A percentile compares a stretch with the other conserved stretches of the same genome.
Conservation (phyloP, 768 basidiomycete genomes). For the Crucibulum laeve region DNA sequence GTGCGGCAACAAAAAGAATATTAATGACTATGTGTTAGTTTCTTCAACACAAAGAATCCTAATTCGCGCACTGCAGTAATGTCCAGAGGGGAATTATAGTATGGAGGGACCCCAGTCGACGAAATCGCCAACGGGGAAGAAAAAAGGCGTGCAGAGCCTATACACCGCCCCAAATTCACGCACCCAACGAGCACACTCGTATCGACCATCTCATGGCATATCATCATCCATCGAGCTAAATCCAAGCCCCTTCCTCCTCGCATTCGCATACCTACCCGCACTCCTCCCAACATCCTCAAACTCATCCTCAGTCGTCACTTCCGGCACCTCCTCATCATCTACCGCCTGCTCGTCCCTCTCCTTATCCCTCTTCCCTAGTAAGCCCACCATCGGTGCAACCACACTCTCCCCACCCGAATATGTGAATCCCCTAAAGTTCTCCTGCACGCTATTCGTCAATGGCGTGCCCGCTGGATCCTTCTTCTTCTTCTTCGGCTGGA, state of each 20-base stretch:
- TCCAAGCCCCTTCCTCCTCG: constrained; percentile 42
- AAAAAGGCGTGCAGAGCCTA: too few relatives aligned
- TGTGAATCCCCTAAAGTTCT: constrained; percentile 95
- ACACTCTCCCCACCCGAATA: constrained; percentile 75
- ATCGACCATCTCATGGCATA: constrained; percentile 19
- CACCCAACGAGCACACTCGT: background rate
- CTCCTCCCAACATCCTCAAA: constrained; percentile 59
- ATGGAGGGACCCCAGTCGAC: too few relatives aligned
- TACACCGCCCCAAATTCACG: too few relatives aligned
- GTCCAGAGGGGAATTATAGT: too few relatives aligned
- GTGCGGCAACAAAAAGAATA: too few relatives aligned
- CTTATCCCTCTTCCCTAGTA: constrained; percentile 34
- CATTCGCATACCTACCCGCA: constrained; percentile 68
- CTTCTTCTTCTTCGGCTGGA: constrained; percentile 43
- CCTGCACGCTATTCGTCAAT: constrained; percentile 89
- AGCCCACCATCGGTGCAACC: constrained; percentile 35
- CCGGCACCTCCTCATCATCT: constrained; percentile 45
- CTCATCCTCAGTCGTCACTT: constrained; percentile 70
- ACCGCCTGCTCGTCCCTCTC: constrained; percentile 54
- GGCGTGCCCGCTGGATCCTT: constrained; percentile 53
- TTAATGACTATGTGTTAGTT: too few relatives aligned
- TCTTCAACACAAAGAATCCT: too few relatives aligned
- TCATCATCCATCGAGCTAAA: constrained; percentile 37
- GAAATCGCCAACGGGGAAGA: too few relatives aligned
- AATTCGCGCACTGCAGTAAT: too few relatives aligned